Conservation (phyloP, 225 moss, liverwort and hornwort genomes). For the Pleurozium schreberi region DNA sequence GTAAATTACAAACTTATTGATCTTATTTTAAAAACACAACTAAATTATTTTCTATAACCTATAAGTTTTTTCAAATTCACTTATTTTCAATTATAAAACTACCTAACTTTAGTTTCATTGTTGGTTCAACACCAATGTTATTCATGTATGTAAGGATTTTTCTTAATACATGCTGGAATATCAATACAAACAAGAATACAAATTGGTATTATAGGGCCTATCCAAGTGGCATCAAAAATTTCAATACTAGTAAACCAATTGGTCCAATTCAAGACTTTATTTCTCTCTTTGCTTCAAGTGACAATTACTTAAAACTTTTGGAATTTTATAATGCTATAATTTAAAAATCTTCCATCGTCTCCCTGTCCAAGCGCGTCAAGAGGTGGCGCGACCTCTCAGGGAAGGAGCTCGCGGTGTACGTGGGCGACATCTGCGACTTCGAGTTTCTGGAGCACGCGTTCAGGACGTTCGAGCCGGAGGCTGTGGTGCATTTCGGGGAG, state of each 20-base stretch:
- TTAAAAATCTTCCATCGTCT: conserved; percentile 24
- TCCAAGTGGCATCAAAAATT: neutral
- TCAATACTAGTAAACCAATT: neutral
- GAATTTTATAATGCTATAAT: neutral
- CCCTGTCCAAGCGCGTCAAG: conserved; percentile 78
- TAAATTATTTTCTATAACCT: neutral
- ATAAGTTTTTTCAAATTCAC: neutral
- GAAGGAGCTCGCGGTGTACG: conserved; percentile 53
- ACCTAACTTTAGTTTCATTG: neutral
- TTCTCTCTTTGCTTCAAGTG: neutral
- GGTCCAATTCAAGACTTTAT: neutral
- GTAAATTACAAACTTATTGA: neutral
- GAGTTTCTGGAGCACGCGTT: conserved; percentile 86
- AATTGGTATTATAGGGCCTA: neutral
- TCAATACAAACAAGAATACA: no score
- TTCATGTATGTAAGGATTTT: neutral
- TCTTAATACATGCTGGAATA: no score
- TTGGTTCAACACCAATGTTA: neutral
- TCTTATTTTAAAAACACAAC: neutral
- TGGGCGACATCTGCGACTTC: conserved; percentile 89
- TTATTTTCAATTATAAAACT: neutral
- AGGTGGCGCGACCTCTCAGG: conserved; percentile 72
- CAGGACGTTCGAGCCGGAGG: conserved; percentile 68
- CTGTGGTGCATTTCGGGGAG: conserved; percentile 83
- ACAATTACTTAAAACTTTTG: neutral